A percentile compares a stretch with the other conserved stretches of the same genome.
phyloP scores from a whole-genome alignment of 2,329 filamentous ascomycete genomes.

The Sphaerulina musiva region DNA sequence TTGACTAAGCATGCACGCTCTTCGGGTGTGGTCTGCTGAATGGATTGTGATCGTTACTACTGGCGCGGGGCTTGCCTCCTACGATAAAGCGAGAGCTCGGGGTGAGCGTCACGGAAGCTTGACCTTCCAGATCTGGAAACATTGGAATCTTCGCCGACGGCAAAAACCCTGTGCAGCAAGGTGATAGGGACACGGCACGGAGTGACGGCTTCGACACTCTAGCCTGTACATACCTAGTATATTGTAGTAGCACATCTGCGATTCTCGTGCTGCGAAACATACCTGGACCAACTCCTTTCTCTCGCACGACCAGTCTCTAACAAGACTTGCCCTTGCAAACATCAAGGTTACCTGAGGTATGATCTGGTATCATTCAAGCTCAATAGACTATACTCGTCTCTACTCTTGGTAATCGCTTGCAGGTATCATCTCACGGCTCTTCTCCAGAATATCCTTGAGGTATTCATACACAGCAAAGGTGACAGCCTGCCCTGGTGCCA shows the following conservation, averaged over 20 bases:
- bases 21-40: no score
- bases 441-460: conserved; percentile 46
- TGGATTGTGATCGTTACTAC: no score
- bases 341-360: neutral
- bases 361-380: neutral
- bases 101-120: neutral
- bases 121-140: neutral
- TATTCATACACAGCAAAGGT: conserved; percentile 57
- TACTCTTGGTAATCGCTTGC: conserved; percentile 48
- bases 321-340: neutral
- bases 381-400: conserved; percentile 2
- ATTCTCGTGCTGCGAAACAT: neutral
- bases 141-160: neutral
- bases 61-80: neutral
- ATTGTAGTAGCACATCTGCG: neutral
- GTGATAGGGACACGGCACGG: neutral
- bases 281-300: neutral
- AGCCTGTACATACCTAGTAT: neutral
- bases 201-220: neutral
- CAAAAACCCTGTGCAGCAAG: neutral
- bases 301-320: neutral
- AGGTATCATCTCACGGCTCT: conserved; percentile 41
- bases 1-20: no score
- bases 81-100: conserved; percentile 1
- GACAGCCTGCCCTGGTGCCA: conserved; percentile 86